Percentiles rank a stretch among this genome's conserved stretches.
These are phyloP conservation scores for Solanum chiquidenum DNA, from an alignment of 257 asterid species.

Conservation along the genomic window DNA sequence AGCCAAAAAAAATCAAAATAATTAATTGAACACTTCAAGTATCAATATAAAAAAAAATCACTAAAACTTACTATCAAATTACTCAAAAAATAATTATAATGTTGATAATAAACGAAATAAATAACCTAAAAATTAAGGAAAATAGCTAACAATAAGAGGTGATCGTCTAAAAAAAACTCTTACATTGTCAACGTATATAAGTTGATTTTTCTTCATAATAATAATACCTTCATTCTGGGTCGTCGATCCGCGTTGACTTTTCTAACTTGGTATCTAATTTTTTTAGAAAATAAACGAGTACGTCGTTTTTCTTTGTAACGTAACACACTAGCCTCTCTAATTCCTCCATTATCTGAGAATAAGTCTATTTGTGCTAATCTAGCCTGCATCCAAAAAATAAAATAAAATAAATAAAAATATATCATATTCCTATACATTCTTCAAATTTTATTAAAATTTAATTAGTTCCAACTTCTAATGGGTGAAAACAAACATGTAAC, in stretches of 20 bases:
- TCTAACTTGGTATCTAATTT: slow-evolving; percentile 70
- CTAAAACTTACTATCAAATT: neutral
- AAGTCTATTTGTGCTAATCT: slow-evolving; percentile 70
- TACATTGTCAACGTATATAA: neutral
- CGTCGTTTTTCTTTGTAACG: slow-evolving; percentile 74
- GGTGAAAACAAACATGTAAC: neutral
- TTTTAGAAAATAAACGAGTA: slow-evolving; percentile 61
- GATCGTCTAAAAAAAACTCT: neutral
- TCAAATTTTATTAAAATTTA: neutral
- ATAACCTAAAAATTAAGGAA: neutral
- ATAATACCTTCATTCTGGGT: slow-evolving; percentile 67
- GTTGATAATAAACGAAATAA: neutral
- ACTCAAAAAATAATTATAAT: neutral
- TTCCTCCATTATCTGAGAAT: slow-evolving; percentile 60
- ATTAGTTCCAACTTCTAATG: neutral
- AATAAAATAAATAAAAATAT: neutral
- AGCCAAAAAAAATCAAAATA: neutral
- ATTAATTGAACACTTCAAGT: neutral
- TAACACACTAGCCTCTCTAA: slow-evolving; percentile 63
- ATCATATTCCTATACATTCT: neutral
- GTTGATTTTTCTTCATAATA: neutral
- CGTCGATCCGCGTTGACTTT: slow-evolving; percentile 86
- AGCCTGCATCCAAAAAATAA: slow-evolving; percentile 34
- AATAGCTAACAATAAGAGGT: neutral
- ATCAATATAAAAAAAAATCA: neutral